Base-by-base conservation (phyloP, 1,284 basidiomycete species). In the Lignosus rhinocerotis region DNA sequence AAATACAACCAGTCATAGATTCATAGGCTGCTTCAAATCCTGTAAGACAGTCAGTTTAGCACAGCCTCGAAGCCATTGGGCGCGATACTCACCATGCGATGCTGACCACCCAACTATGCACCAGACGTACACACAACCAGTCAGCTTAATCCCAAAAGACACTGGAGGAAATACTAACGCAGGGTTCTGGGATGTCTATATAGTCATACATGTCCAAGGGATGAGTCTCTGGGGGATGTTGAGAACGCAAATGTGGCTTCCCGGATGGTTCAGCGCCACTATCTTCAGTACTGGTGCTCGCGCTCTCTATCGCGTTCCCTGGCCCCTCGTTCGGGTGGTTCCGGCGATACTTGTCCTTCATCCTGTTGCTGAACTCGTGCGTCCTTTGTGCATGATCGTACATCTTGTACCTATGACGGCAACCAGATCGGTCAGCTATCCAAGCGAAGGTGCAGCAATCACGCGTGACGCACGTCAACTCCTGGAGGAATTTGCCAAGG, bases 311-410 rank as follows among this genome's bases (percentile, higher is more conserved):
- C 9, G 43, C 30, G 56, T 21, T 34, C 8, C 17, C 38, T 1
- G 39, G n/a, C 19, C 17, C 38, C 8, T 48, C 25, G 33, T 7
- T 14, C 7, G 34, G 36, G 21, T 58, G 55, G 10, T 55, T 53
- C 34, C 33, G 45, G 33, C 58, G 57, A 55, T 51, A 61, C 50
- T 47, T 58, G 6, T 59, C 45, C 39, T 58, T 52, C 12, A 53
- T 59, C 36, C 44, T 42, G 45, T 57, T 47, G 45, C 57, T 56
- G 54, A 49, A 64, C 4, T 33, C 19, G 34, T 61, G 59, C 21
- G 54, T 47, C 48, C 49, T 59, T 17, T 59, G 59, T 19, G 57
- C 56, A 7, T 64, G 59, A 0, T 59, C 43, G 42, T 61, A 53
- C 46, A 64, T 46, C 32, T 64, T 56, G 42, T 57, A 50, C 3